A percentile compares a stretch with the other conserved stretches of the same genome.
These are phyloP conservation scores for Pelargonium myrrhifolium DNA, from an alignment of 441 rosid genomes.

Conservation along the genomic window DNA sequence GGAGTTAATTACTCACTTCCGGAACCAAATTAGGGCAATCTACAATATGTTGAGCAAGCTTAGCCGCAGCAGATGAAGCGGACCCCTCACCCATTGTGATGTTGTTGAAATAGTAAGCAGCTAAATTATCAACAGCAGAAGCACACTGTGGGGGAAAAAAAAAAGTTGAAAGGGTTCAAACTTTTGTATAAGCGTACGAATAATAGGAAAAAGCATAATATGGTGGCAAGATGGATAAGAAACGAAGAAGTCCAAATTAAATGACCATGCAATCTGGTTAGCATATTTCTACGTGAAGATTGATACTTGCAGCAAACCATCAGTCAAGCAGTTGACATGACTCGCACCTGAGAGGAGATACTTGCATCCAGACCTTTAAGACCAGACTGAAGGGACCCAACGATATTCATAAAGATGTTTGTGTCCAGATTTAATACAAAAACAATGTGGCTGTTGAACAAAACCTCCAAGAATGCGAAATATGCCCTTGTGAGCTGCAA, in stretches of 20 bases:
- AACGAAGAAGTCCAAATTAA: too few relatives aligned
- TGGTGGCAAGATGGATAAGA: too few relatives aligned
- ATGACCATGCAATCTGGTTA: too few relatives aligned
- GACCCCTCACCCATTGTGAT: slow-evolving; percentile 91
- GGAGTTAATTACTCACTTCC: slow-evolving; percentile 50
- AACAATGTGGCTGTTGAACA: slow-evolving; percentile 64
- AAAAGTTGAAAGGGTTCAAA: too few relatives aligned
- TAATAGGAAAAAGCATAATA: neutral
- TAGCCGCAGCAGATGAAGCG: slow-evolving; percentile 56
- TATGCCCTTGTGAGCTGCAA: slow-evolving; percentile 91
- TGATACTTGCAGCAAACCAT: too few relatives aligned
- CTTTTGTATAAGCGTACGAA: too few relatives aligned
- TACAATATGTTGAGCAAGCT: slow-evolving; percentile 76
- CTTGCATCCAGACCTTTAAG: slow-evolving; percentile 77
- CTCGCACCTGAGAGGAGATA: slow-evolving; percentile 24
- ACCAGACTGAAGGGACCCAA: slow-evolving; percentile 93
- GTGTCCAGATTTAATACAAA: slow-evolving; percentile 73
- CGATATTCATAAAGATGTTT: slow-evolving; percentile 79
- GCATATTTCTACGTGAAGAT: too few relatives aligned
- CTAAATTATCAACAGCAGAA: slow-evolving; percentile 87
- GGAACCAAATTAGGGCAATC: slow-evolving; percentile 92
- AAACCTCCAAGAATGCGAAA: slow-evolving; percentile 86
- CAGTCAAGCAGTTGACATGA: too few relatives aligned
- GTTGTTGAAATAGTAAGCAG: slow-evolving; percentile 85
- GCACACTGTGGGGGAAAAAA: slow-evolving; percentile 67